These are phyloP conservation scores for Aspergillus neoniger DNA, from an alignment of 2,329 filamentous ascomycete genomes.

Conservation along the genomic window DNA sequence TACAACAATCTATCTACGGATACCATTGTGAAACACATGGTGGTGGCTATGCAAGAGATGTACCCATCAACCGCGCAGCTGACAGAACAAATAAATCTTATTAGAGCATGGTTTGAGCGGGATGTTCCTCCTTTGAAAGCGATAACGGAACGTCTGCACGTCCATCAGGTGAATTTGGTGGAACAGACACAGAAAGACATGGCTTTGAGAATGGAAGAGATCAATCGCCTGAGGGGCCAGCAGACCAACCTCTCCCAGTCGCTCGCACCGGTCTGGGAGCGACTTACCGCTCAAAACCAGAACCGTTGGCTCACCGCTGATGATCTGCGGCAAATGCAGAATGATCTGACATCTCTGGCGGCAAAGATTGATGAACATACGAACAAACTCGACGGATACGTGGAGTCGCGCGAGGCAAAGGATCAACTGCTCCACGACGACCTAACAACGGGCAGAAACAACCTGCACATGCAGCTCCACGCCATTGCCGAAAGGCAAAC, in stretches of 20 bases:
- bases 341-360: slow-evolving; percentile 8
- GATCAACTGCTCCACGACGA: slow-evolving; percentile 11
- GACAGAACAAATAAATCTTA: slow-evolving; percentile 21
- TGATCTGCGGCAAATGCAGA: slow-evolving; percentile 11
- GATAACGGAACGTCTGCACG: slow-evolving; percentile 13
- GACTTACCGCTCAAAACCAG: not conserved
- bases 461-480: slow-evolving; percentile 3
- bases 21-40: slow-evolving; percentile 37
- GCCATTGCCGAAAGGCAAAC: not conserved
- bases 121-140: slow-evolving; percentile 4
- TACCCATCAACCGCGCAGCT: slow-evolving; percentile 35
- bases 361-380: slow-evolving; percentile 9
- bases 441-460: slow-evolving; percentile 9
- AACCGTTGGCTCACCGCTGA: slow-evolving; percentile 7
- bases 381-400: not conserved
- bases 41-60: slow-evolving; percentile 37
- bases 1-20: slow-evolving; percentile 53
- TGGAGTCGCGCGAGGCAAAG: slow-evolving; percentile 4
- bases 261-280: slow-evolving; percentile 6
- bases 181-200: slow-evolving; percentile 6
- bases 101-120: slow-evolving; percentile 21
- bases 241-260: slow-evolving; percentile 8
- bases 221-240: slow-evolving; percentile 10
- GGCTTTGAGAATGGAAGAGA: slow-evolving; percentile 5
- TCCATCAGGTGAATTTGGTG: not conserved